Evolutionary conservation across 495 filamentous ascomycete species (phyloP), one percentile per base, ranked within the genome.

Genomic region (Aspergillus kassunensis): DNA sequence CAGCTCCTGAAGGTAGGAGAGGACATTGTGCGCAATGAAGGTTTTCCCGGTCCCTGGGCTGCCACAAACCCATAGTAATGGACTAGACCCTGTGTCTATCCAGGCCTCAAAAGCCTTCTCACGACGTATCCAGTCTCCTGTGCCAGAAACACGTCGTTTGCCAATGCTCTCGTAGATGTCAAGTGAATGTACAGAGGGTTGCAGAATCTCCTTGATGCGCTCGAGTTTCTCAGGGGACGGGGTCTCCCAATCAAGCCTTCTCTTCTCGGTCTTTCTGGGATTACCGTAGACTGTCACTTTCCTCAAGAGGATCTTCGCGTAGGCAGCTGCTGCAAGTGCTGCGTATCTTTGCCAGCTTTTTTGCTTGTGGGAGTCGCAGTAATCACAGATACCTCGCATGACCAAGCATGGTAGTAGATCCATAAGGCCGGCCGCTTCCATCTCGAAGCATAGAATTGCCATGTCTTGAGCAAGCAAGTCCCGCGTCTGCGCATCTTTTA

Each of bases 361-460:
- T 27, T 55, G 62, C 48, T 71, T 73, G 34, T 73, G 65, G 0
- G 63, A 45, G 27, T 45, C 42, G 18, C 42, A 31, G n/a, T 45
- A 45, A 27, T 45, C 42, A 30, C 42, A 45, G 27, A 45, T 45
- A 4, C 42, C 27, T 31, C 42, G 42, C 6, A 45, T 45, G 9
- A 31, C 42, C 27, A 45, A 20, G 12, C 27, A 45, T 12, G 42
- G 42, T 2, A 45, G 16, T 24, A 33, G 27, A n/a, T 33, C 27
- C 25, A 45, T 31, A 4, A 45, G 25, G 15, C 42, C 42, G 2
- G 42, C 42, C 4, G 42, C 42, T n/a, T n/a, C 74, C 66, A 74
- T 78, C 44, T 77, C 72, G 35, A 78, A 72, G 41, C 68, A 75
- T 4, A 75, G 49, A 12, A 75, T 55, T 21, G 58, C 47, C 1